A percentile compares a stretch with the other conserved stretches of the same genome.
Evolutionary conservation across 2,329 filamentous ascomycete species (phyloP).

Genomic region (Penicillium sp.): DNA sequence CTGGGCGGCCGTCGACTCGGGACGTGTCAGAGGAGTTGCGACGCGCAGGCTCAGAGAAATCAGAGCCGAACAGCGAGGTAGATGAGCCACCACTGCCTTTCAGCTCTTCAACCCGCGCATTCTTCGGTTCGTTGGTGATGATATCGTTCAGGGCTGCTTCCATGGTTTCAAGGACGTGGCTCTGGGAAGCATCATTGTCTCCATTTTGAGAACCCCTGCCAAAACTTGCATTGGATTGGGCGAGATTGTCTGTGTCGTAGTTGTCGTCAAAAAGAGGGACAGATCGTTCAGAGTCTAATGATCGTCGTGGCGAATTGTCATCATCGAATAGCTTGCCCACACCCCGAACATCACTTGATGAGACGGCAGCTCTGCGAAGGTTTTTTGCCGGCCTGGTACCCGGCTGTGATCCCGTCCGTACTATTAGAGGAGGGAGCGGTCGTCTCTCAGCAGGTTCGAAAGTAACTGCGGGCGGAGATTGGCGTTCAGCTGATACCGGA

Average conservation of each 20-base stretch:
- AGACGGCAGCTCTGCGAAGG: conserved; percentile 56
- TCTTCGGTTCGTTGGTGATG: conserved; percentile 67
- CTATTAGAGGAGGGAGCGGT: conserved; percentile 41
- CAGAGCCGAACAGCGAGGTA: conserved; percentile 47
- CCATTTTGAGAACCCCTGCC: conserved; percentile 62
- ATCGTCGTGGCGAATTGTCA: conserved; percentile 53
- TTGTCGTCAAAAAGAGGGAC: conserved; percentile 76
- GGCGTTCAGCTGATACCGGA: conserved; percentile 16
- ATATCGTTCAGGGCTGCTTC: conserved; percentile 89
- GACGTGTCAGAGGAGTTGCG: conserved; percentile 58
- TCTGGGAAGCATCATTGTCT: conserved; percentile 56
- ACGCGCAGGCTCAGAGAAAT: conserved; percentile 52
- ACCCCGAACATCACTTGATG: conserved; percentile 55
- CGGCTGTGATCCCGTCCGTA: conserved; percentile 47
- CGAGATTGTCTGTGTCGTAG: conserved; percentile 63
- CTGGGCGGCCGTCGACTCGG: conserved; percentile 40
- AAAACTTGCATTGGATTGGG: conserved; percentile 71
- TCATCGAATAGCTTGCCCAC: conserved; percentile 44
- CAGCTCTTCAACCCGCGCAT: conserved; percentile 34
- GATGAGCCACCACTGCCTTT: conserved; percentile 32
- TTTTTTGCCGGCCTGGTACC: conserved; percentile 45
- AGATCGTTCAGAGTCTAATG: conserved; percentile 61
- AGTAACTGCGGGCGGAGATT: conserved; percentile 15
- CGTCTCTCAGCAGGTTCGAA: conserved; percentile 34
- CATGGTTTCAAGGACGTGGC: conserved; percentile 82